A percentile compares a stretch with the other conserved stretches of the same genome.
phyloP scores from a whole-genome alignment of 306 rosid species.

The Lathyrus oleraceus region DNA sequence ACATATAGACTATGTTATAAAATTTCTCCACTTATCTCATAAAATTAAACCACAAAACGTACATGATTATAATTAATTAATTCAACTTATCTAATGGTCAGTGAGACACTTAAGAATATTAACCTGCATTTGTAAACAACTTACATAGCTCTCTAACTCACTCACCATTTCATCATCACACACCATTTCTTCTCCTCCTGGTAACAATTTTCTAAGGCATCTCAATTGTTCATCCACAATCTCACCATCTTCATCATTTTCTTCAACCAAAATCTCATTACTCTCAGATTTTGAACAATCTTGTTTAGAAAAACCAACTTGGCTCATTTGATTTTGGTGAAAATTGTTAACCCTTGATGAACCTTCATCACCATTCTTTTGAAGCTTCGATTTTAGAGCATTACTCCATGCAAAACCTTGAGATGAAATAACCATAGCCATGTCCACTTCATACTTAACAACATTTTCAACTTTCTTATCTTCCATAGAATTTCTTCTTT shows the following conservation, averaged over 20 bases:
- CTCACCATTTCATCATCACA: conserved; percentile 47
- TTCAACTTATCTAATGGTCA: conserved; percentile 30
- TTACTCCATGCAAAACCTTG: conserved; percentile 67
- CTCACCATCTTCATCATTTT: conserved; percentile 24
- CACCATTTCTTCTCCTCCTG: conserved; percentile 64
- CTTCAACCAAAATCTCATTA: neutral
- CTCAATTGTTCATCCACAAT: conserved; percentile 29
- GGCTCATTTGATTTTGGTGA: neutral
- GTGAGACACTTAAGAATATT: conserved; percentile 60
- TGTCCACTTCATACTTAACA: conserved; percentile 64
- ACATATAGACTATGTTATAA: conserved; percentile 1
- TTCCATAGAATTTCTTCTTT: neutral
- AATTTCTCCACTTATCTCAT: neutral
- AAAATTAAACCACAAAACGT: neutral
- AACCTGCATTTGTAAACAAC: conserved; percentile 76
- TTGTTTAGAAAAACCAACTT: neutral
- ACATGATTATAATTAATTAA: neutral
- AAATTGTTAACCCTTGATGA: neutral
- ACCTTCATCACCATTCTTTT: neutral
- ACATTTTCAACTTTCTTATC: conserved; percentile 27
- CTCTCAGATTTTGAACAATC: neutral
- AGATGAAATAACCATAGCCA: conserved; percentile 72
- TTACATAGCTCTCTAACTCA: conserved; percentile 63
- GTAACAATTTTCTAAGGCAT: conserved; percentile 52
- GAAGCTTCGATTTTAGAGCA: conserved; percentile 56